Percentiles rank a stretch among this genome's conserved stretches.
phyloP scores from a whole-genome alignment of 352 stramenopile genomes.

The Halophytophthora polymorphica region DNA sequence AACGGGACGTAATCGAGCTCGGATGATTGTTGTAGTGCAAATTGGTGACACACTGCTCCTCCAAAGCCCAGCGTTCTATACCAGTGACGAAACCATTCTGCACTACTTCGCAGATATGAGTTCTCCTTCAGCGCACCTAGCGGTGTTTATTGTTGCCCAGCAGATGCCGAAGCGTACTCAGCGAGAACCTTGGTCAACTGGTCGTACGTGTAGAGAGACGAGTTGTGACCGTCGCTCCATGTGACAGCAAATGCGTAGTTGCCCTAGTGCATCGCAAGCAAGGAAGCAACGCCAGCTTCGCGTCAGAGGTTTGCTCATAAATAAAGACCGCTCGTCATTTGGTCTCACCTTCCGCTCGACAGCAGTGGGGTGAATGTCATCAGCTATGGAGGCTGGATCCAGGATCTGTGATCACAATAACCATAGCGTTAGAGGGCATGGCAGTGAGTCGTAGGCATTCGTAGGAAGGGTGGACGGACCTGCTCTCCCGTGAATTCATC shows the following conservation, averaged over 20 bases:
- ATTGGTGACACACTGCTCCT: too few species aligned
- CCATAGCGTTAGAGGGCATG: background rate
- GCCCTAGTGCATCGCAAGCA: slow-evolving; percentile 48
- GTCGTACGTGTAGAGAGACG: slow-evolving; percentile 96
- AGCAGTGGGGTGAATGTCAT: slow-evolving; percentile 77
- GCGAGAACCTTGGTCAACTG: slow-evolving; percentile 60
- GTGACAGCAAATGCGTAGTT: slow-evolving; percentile 98
- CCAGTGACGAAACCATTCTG: too few species aligned
- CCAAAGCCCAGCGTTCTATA: too few species aligned
- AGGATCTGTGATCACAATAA: slow-evolving; percentile 46
- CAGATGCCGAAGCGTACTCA: slow-evolving; percentile 26
- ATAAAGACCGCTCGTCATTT: background rate
- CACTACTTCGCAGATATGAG: too few species aligned
- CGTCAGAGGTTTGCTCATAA: background rate
- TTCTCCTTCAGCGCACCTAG: background rate
- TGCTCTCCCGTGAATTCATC: slow-evolving; percentile 85
- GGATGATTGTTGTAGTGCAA: too few species aligned
- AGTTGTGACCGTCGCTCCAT: slow-evolving; percentile 97
- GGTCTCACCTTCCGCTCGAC: slow-evolving; percentile 75
- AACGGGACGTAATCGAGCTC: too few species aligned
- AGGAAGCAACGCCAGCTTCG: background rate
- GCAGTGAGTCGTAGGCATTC: background rate
- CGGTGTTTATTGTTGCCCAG: slow-evolving; percentile 9
- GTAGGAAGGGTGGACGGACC: slow-evolving; percentile 23
- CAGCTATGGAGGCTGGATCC: slow-evolving; percentile 59